Conservation (phyloP, 345 rosid species). For the Murraya paniculata region DNA sequence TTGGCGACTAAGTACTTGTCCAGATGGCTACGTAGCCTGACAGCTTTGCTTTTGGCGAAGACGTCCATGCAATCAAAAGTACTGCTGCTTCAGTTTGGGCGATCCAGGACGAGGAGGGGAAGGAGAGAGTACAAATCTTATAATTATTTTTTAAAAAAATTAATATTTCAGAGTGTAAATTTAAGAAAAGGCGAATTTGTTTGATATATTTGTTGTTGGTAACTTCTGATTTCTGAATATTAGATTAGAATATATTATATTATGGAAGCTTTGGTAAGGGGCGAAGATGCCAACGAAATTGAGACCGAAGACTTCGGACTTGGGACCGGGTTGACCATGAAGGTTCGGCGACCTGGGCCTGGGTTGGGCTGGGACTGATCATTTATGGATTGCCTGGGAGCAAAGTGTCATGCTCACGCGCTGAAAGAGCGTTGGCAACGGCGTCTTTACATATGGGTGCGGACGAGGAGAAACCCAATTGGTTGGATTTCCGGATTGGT, state of each 20-base stretch:
- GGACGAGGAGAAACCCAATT: background rate
- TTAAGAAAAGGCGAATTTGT: conserved; percentile 25
- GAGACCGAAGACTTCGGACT: too few species aligned
- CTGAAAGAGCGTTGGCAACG: background rate
- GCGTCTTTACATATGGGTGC: background rate
- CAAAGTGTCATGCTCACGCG: background rate
- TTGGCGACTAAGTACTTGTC: conserved; percentile 79
- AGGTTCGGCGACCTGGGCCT: background rate
- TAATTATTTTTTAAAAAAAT: too few species aligned
- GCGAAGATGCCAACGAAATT: background rate
- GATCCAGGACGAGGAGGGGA: too few species aligned
- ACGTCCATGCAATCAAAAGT: conserved; percentile 41
- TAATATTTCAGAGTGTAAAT: too few species aligned
- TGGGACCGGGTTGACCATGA: background rate
- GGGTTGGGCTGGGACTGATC: too few species aligned
- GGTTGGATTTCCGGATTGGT: background rate
- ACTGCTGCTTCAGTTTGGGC: background rate
- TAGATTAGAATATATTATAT: background rate
- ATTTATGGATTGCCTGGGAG: background rate
- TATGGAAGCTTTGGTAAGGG: background rate
- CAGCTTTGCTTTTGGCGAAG: conserved; percentile 55
- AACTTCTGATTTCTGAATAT: conserved; percentile 11
- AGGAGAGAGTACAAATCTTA: too few species aligned
- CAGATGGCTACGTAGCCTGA: conserved; percentile 80
- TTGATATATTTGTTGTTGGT: conserved; percentile 20